These are phyloP conservation scores for Phaeosphaeria sp. DNA, from an alignment of 2,329 filamentous ascomycete genomes.

Conservation along the genomic window DNA sequence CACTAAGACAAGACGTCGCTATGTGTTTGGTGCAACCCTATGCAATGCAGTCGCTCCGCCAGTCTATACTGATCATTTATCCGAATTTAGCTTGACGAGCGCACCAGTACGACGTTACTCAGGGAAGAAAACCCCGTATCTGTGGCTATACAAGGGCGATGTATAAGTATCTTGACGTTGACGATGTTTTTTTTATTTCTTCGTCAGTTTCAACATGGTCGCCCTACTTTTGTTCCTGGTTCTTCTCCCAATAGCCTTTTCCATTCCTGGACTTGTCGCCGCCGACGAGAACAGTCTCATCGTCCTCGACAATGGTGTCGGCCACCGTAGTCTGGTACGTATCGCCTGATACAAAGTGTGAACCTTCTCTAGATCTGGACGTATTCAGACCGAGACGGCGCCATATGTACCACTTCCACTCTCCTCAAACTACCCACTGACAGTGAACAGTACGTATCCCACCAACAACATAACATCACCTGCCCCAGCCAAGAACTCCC, in stretches of 20 bases:
- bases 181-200: not conserved
- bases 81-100: not conserved
- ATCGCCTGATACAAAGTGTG: too few species aligned
- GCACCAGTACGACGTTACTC: not conserved
- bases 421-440: not conserved
- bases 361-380: too few species aligned
- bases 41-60: not conserved
- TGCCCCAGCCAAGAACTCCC: too few species aligned
- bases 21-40: not conserved
- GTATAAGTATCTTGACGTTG: not conserved
- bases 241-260: not conserved
- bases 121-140: not conserved
- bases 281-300: constrained; percentile 1
- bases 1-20: not conserved
- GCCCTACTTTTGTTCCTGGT: constrained; percentile 1
- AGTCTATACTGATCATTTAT: not conserved
- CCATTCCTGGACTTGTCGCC: not conserved
- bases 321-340: constrained; percentile 12
- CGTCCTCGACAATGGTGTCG: constrained; percentile 20
- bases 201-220: not conserved
- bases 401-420: too few species aligned
- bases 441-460: not conserved
- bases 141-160: not conserved
- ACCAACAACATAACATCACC: too few species aligned
- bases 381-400: too few species aligned